Evolutionary conservation across 257 asterid species (phyloP).

Genomic region (Eustoma russellianum): DNA sequence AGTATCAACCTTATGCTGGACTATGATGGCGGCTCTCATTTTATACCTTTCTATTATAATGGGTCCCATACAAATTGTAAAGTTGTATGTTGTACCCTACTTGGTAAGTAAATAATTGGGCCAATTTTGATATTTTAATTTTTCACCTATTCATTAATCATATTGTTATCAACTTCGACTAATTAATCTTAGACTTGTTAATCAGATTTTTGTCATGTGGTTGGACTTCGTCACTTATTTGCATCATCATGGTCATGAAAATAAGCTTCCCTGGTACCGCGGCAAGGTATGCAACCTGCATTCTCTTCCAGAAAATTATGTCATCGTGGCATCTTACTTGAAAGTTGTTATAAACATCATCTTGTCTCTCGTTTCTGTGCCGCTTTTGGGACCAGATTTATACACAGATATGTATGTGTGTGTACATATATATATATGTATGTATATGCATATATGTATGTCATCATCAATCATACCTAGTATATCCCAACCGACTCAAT

Average conservation of each 20-base stretch:
- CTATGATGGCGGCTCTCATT: conserved; percentile 44
- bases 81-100: conserved; percentile 64
- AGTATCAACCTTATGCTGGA: conserved; percentile 78
- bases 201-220: conserved; percentile 72
- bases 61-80: conserved; percentile 42
- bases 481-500: no score
- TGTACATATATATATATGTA: no score
- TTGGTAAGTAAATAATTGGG: conserved; percentile 31
- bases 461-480: no score
- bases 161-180: no score
- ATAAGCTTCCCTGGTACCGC: conserved; percentile 85
- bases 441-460: no score
- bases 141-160: neutral
- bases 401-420: no score
- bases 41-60: conserved; percentile 23
- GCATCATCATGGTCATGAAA: conserved; percentile 83
- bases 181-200: neutral
- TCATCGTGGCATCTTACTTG: no score
- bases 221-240: conserved; percentile 71
- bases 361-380: no score
- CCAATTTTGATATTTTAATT: no score
- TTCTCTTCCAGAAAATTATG: no score
- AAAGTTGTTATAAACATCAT: no score
- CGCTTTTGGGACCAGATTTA: no score
- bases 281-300: conserved; percentile 43